These are phyloP conservation scores for Simmondsia chinensis DNA, from an alignment of 148 eudicot species.

Conservation along the genomic window DNA sequence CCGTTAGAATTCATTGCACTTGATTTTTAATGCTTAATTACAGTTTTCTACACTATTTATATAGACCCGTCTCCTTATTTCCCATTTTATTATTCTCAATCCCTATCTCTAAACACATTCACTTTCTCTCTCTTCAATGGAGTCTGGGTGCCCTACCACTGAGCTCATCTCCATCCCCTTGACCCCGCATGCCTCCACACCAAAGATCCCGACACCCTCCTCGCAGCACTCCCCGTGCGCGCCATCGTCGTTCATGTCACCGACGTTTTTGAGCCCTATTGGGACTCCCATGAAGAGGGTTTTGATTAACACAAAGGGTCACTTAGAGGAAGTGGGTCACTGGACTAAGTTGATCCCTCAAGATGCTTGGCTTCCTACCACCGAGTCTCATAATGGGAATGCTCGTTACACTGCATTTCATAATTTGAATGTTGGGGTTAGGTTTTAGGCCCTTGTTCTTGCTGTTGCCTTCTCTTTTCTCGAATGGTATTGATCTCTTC, in stretches of 20 bases:
- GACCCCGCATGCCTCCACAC: slow-evolving; percentile 75
- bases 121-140: slow-evolving; percentile 36
- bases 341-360: slow-evolving; percentile 91
- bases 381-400: slow-evolving; percentile 90
- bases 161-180: slow-evolving; percentile 96
- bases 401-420: slow-evolving; percentile 96
- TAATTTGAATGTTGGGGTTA: slow-evolving; percentile 87
- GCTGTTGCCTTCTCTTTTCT: slow-evolving; percentile 96
- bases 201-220: slow-evolving; percentile 72
- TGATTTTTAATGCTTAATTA: no score
- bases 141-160: slow-evolving; percentile 53
- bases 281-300: slow-evolving; percentile 98
- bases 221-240: slow-evolving; percentile 74
- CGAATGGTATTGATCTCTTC: no score
- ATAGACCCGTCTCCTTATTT: no score
- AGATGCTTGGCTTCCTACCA: slow-evolving; percentile 97
- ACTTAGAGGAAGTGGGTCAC: slow-evolving; percentile 89
- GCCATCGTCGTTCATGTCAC: slow-evolving; percentile 82
- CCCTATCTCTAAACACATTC: no score
- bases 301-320: slow-evolving; percentile 74
- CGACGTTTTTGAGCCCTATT: slow-evolving; percentile 82
- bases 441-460: slow-evolving; percentile 79
- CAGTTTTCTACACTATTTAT: no score
- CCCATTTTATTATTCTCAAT: no score
- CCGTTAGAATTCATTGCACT: no score